Evolutionary conservation across 495 filamentous ascomycete species (phyloP).

Genomic region (Aspergillus nidulans): DNA sequence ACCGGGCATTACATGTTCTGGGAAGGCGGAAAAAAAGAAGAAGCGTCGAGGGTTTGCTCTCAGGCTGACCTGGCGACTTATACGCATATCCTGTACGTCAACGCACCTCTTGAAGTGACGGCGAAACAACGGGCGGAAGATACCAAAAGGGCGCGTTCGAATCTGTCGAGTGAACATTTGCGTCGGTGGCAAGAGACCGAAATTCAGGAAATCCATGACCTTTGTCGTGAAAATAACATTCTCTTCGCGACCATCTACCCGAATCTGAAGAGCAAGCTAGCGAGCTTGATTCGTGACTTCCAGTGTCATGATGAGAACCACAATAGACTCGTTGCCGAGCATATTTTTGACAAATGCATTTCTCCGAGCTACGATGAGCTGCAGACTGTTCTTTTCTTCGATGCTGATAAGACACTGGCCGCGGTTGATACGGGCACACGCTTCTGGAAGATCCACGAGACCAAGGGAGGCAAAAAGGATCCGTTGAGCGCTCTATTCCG

Average conservation of each 20-base stretch:
- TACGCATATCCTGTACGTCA: slow-evolving; percentile 60
- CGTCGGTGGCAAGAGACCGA: slow-evolving; percentile 51
- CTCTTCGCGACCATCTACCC: slow-evolving; percentile 35
- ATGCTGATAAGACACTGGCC: slow-evolving; percentile 56
- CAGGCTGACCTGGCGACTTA: slow-evolving; percentile 44
- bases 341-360: slow-evolving; percentile 37
- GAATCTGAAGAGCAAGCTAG: slow-evolving; percentile 16
- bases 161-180: slow-evolving; percentile 38
- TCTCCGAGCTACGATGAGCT: slow-evolving; percentile 10
- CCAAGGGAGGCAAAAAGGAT: slow-evolving; percentile 1
- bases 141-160: slow-evolving; percentile 30
- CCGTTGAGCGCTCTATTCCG: slow-evolving; percentile 49
- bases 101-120: slow-evolving; percentile 36
- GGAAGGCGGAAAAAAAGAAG: slow-evolving; percentile 31
- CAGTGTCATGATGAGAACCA: slow-evolving; percentile 30
- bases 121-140: slow-evolving; percentile 36
- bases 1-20: slow-evolving; percentile 62
- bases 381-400: slow-evolving; percentile 50
- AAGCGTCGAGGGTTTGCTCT: slow-evolving; percentile 34
- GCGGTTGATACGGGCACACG: slow-evolving; percentile 49
- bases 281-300: slow-evolving; percentile 36
- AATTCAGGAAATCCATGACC: slow-evolving; percentile 39
- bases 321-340: slow-evolving; percentile 37
- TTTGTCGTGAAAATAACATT: slow-evolving; percentile 46
- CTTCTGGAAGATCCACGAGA: slow-evolving; percentile 44